A percentile compares a stretch with the other conserved stretches of the same genome.
These are phyloP conservation scores for Stachybotrys elegans DNA, from an alignment of 2,329 filamentous ascomycete species.

Conservation along the genomic window DNA sequence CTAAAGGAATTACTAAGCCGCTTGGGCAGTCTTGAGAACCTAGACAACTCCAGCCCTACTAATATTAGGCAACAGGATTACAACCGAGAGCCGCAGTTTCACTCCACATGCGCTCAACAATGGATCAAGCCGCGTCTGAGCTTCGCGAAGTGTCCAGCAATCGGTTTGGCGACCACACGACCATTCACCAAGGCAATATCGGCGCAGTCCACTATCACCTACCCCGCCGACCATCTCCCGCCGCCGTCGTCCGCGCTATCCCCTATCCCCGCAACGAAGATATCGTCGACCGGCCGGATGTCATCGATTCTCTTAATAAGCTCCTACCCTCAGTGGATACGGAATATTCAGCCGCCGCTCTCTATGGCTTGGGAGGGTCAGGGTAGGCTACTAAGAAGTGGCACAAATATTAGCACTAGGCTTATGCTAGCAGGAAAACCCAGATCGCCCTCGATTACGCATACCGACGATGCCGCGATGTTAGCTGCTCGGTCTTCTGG, in stretches of 20 bases:
- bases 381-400: conserved; percentile 7
- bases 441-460: conserved; percentile 31
- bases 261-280: conserved; percentile 12
- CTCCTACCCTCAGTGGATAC: conserved; percentile 3
- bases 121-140: conserved; percentile 3
- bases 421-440: conserved; percentile 24
- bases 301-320: conserved; percentile 4
- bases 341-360: conserved; percentile 6
- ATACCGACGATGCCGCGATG: conserved; percentile 16
- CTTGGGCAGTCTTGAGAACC: too few relatives aligned
- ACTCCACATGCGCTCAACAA: too few relatives aligned
- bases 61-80: too few relatives aligned
- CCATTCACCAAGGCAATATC: conserved; percentile 3
- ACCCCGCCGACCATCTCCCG: neutral
- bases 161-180: neutral
- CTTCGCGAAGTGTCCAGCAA: conserved; percentile 7
- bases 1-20: too few relatives aligned
- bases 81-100: too few relatives aligned
- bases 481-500: conserved; percentile 28
- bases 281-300: conserved; percentile 5
- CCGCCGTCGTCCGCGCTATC: conserved; percentile 1
- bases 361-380: conserved; percentile 12
- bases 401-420: neutral
- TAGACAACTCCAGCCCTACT: neutral
- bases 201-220: conserved; percentile 1